phyloP scores from a whole-genome alignment of 176 grass and related monocot species.

The Carex parvula region DNA sequence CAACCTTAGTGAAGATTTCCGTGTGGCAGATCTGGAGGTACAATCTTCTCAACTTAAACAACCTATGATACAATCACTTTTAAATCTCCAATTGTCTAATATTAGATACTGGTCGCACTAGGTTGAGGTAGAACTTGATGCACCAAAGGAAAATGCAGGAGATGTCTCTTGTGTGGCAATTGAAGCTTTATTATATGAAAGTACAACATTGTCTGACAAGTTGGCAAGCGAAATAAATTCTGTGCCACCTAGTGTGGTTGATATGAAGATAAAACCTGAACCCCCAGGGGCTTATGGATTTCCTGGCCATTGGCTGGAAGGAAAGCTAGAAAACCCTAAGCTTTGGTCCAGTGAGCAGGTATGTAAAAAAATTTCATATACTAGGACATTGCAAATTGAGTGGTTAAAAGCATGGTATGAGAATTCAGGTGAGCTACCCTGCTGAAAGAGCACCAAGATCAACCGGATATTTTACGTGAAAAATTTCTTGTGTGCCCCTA shows the following conservation, averaged over 20 bases:
- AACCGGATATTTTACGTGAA: neutral
- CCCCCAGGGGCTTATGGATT: constrained; percentile 44
- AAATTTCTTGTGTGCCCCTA: constrained; percentile 2
- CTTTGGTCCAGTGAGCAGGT: constrained; percentile 98
- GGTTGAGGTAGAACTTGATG: constrained; percentile 95
- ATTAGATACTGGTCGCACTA: constrained; percentile 15
- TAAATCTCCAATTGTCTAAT: neutral
- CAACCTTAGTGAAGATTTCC: constrained; percentile 63
- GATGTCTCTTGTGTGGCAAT: constrained; percentile 52
- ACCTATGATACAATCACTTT: neutral
- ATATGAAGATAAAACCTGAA: constrained; percentile 57
- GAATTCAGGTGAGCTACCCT: neutral
- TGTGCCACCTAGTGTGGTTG: constrained; percentile 39
- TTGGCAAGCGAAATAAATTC: constrained; percentile 28
- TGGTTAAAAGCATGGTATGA: neutral
- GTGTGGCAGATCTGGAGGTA: constrained; percentile 86
- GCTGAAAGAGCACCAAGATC: neutral
- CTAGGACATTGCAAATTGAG: neutral
- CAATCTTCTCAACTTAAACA: neutral
- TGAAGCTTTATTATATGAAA: constrained; percentile 82
- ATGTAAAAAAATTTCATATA: neutral
- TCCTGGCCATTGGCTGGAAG: constrained; percentile 69
- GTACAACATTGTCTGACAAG: constrained; percentile 37
- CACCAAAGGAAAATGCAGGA: constrained; percentile 43
- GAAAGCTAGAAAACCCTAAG: constrained; percentile 81